Evolutionary conservation across 1,284 basidiomycete genomes (phyloP), one percentile per base, ranked within the genome.

Genomic region (Cryptococcus neoformans): DNA sequence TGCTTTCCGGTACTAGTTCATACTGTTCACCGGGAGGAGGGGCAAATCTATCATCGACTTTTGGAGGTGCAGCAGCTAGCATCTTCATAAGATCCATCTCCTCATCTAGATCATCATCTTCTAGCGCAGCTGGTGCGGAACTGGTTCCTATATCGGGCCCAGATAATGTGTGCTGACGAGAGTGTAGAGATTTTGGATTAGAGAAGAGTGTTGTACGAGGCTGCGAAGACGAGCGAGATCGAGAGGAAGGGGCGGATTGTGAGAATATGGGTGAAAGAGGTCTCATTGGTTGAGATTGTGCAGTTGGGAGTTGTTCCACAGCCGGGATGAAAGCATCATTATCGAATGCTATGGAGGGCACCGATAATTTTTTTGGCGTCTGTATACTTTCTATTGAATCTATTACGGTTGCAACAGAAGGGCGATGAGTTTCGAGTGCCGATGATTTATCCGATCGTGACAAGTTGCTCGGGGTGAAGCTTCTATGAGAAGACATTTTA

Each of bases 1-100:
- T 78, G 10, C 68, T 72, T 58, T 79, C 78, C 10, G 68, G 69
- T 16, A 75, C 69, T 14, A 74, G 67, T 53, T 75, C 74, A 36
- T 65, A 62, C 16, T 67, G 56, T 21, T 73, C 66, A 21, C 63
- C 68, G 8, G 17, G 8, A 6, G 56, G 58, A 9, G 63, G 51
- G 8, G 57, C 62, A 49, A 69, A 69, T 14, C 58, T 47, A 44
- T 69, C 65, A 16, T 62, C 55, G 17, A 37, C 56, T 12, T 57
- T 21, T 16, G 63, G 66, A 10, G 65, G 66, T 37, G 56, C 54
- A 37, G 67, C 60, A 2, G 55, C 46, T 12, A 77, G 57, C 64
- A 76, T 70, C 36, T 62, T 58, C 51, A 68, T 59, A 39, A 78
- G 57, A 57, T 78, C 74, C 65, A 64, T 64, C 16, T 70, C 69